These are phyloP conservation scores for Fusarium newnesense DNA, from an alignment of 2,329 filamentous ascomycete genomes.

Conservation along the genomic window DNA sequence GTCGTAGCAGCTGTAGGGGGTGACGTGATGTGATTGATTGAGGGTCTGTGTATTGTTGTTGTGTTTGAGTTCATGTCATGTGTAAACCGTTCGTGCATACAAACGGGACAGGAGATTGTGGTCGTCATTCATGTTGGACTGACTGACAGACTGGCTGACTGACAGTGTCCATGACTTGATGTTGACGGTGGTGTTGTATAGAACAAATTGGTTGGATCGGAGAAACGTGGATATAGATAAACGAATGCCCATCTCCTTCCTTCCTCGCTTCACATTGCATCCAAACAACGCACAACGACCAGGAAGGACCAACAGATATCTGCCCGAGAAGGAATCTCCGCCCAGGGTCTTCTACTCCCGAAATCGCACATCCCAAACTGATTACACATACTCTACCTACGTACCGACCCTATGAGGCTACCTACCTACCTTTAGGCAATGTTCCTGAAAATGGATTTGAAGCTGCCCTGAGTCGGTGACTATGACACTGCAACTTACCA, in stretches of 20 bases:
- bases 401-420: conserved; percentile 22
- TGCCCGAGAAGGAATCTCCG: conserved; percentile 20
- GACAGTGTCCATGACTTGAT: neutral
- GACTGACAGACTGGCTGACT: neutral
- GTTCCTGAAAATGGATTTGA: neutral
- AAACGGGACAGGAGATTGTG: neutral
- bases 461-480: neutral
- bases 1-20: conserved; percentile 14
- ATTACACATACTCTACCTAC: neutral
- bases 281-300: neutral
- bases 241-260: conserved; percentile 13
- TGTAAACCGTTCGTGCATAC: conserved; percentile 9
- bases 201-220: neutral
- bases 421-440: neutral
- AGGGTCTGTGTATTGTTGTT: conserved; percentile 14
- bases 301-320: neutral
- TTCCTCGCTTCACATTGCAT: conserved; percentile 16
- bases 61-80: conserved; percentile 30
- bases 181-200: neutral
- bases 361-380: conserved; percentile 10
- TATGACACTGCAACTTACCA: neutral
- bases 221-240: conserved; percentile 25
- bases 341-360: conserved; percentile 1
- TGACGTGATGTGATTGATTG: conserved; percentile 28
- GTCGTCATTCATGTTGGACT: neutral